Evolutionary conservation across 768 basidiomycete genomes (phyloP).

Genomic region (Suillus fuscotomentosus): DNA sequence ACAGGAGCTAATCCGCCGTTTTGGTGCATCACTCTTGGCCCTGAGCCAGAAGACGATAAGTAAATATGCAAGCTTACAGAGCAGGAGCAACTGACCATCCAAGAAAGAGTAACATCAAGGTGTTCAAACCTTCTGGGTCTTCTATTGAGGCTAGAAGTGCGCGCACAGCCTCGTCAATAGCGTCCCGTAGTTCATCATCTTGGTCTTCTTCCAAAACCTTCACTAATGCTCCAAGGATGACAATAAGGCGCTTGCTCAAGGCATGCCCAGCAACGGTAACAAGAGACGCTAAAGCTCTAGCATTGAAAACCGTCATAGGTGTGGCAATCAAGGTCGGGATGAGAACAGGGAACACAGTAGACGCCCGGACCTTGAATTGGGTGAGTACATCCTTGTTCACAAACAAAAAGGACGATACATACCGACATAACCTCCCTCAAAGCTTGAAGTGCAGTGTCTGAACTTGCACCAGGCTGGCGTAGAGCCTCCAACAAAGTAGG

Average conservation of each 20-base stretch:
- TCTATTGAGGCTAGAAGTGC: slow-evolving; percentile 76
- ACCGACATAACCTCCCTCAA: slow-evolving; percentile 93
- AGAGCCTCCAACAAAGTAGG: slow-evolving; percentile 93
- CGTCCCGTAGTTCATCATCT: slow-evolving; percentile 67
- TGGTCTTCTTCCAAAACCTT: slow-evolving; percentile 68
- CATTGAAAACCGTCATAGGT: slow-evolving; percentile 96
- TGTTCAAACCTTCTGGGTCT: slow-evolving; percentile 87
- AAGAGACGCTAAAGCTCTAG: slow-evolving; percentile 83
- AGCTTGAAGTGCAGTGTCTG: slow-evolving; percentile 94
- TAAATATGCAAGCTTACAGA: neutral
- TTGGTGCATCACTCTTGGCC: slow-evolving; percentile 74
- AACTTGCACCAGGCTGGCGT: slow-evolving; percentile 87
- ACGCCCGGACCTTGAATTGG: slow-evolving; percentile 73
- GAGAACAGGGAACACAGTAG: slow-evolving; percentile 94
- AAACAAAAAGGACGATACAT: slow-evolving; percentile 28
- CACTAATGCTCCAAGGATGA: slow-evolving; percentile 78
- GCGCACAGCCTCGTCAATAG: slow-evolving; percentile 72
- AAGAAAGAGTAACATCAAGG: slow-evolving; percentile 83
- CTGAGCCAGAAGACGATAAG: slow-evolving; percentile 37
- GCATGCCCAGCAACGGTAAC: slow-evolving; percentile 94
- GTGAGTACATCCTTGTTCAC: slow-evolving; percentile 1
- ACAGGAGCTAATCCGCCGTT: slow-evolving; percentile 76
- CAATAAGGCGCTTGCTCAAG: slow-evolving; percentile 76
- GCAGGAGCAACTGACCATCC: slow-evolving; percentile 65
- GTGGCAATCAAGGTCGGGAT: slow-evolving; percentile 89